These are phyloP conservation scores for Lactarius psammicola DNA, from an alignment of 768 basidiomycete genomes.

Conservation along the genomic window DNA sequence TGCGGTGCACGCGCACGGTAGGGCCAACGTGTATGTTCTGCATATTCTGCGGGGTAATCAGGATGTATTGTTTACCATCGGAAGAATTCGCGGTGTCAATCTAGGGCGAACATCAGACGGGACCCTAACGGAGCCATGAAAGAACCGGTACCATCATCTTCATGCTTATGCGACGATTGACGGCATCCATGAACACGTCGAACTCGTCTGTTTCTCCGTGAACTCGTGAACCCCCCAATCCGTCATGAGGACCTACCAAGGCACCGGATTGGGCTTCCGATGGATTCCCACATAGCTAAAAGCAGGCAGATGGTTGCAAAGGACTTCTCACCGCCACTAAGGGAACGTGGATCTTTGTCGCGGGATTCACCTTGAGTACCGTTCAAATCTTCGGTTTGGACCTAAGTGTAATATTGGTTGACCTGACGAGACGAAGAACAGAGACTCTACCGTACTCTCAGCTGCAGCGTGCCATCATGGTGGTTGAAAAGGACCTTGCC, in stretches of 20 bases:
- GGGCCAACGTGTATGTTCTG: slow-evolving; percentile 64
- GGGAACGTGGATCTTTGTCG: slow-evolving; percentile 81
- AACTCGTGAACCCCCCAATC: slow-evolving; percentile 5
- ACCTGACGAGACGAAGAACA: not conserved
- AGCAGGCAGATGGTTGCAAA: slow-evolving; percentile 95
- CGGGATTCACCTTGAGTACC: slow-evolving; percentile 52
- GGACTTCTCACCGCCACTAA: slow-evolving; percentile 94
- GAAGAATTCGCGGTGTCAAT: slow-evolving; percentile 87
- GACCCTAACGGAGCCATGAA: not conserved
- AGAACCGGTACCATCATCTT: slow-evolving; percentile 76
- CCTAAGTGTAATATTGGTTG: slow-evolving; percentile 39
- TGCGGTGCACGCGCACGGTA: slow-evolving; percentile 70
- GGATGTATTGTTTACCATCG: slow-evolving; percentile 87
- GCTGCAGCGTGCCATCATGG: slow-evolving; percentile 52
- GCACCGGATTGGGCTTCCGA: slow-evolving; percentile 90
- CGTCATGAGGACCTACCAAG: slow-evolving; percentile 52
- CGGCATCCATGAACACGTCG: slow-evolving; percentile 97
- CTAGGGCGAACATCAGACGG: slow-evolving; percentile 39
- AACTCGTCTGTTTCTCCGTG: slow-evolving; percentile 70
- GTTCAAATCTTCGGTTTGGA: slow-evolving; percentile 80
- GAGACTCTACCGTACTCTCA: slow-evolving; percentile 50
- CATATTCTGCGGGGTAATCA: slow-evolving; percentile 97
- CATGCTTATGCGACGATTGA: slow-evolving; percentile 90
- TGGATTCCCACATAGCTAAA: slow-evolving; percentile 94
- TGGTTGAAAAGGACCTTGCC: slow-evolving; percentile 92